Conservation (phyloP, 306 rosid species). For the Ochetophila trinervis region DNA sequence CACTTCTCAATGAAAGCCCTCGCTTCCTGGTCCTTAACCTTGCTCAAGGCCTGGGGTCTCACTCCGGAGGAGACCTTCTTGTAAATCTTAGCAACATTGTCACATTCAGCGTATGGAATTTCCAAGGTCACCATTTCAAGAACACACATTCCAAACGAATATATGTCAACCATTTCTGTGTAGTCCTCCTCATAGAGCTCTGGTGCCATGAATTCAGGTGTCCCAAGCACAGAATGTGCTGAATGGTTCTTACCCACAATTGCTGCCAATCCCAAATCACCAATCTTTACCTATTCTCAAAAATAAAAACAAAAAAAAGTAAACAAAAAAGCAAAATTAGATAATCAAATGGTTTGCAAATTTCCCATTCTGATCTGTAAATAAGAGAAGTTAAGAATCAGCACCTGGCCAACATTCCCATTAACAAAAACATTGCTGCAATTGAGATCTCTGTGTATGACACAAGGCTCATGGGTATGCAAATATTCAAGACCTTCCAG, state of each 20-base stretch:
- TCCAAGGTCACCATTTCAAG: conserved; percentile 84
- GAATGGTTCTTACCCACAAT: conserved; percentile 71
- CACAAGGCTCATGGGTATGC: conserved; percentile 81
- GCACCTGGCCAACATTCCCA: conserved; percentile 86
- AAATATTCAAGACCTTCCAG: conserved; percentile 69
- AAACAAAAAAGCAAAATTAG: neutral
- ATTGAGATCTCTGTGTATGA: conserved; percentile 94
- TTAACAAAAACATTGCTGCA: conserved; percentile 94
- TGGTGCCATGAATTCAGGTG: conserved; percentile 94
- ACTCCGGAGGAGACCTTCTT: conserved; percentile 72
- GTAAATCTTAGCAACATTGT: conserved; percentile 77
- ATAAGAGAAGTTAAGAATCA: neutral
- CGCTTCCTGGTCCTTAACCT: conserved; percentile 58
- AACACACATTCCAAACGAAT: conserved; percentile 88
- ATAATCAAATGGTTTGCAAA: neutral
- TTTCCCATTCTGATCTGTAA: neutral
- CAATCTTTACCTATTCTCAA: conserved; percentile 71
- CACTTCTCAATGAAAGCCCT: conserved; percentile 73
- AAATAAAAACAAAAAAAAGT: neutral
- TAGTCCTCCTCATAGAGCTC: conserved; percentile 82
- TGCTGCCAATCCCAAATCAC: conserved; percentile 91
- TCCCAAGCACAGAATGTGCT: conserved; percentile 86
- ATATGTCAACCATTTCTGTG: conserved; percentile 88
- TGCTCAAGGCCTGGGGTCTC: conserved; percentile 61
- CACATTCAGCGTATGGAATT: conserved; percentile 84